These are phyloP conservation scores for Yamadazyma triangularis DNA, from an alignment of 1,139 yeast genomes.

Conservation along the genomic window DNA sequence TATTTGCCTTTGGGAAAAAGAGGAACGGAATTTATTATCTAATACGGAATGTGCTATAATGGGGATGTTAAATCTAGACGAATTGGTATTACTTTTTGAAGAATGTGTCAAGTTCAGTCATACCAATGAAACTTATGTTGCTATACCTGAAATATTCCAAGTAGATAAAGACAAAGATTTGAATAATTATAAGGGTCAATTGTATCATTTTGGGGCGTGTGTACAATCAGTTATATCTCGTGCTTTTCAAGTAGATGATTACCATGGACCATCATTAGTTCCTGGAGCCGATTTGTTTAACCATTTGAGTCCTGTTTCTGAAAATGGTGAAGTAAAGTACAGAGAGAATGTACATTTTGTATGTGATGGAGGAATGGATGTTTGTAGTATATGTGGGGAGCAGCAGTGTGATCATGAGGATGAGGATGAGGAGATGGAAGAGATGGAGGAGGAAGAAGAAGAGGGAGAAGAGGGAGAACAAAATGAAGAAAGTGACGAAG, in stretches of 20 bases:
- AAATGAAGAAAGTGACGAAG: conserved; percentile 16
- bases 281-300: conserved; percentile 92
- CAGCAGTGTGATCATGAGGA: conserved; percentile 50
- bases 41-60: conserved; percentile 68
- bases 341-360: conserved; percentile 72
- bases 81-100: conserved; percentile 51
- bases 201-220: conserved; percentile 44
- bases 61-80: conserved; percentile 59
- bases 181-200: conserved; percentile 15
- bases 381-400: conserved; percentile 72
- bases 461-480: conserved; percentile 10
- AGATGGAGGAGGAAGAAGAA: background rate
- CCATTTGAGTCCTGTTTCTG: conserved; percentile 45
- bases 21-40: conserved; percentile 41
- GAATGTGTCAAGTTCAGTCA: conserved; percentile 50
- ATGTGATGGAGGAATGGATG: conserved; percentile 60
- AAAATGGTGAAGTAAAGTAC: conserved; percentile 14
- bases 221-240: conserved; percentile 66
- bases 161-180: conserved; percentile 8
- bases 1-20: conserved; percentile 61
- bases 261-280: conserved; percentile 69
- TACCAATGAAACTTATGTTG: conserved; percentile 19
- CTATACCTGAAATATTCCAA: conserved; percentile 36
- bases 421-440: conserved; percentile 24
- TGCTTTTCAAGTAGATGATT: conserved; percentile 76